These are phyloP conservation scores for Bryoerythrophyllum caledonicum DNA, from an alignment of 225 moss, liverwort and hornwort genomes.

Conservation along the genomic window DNA sequence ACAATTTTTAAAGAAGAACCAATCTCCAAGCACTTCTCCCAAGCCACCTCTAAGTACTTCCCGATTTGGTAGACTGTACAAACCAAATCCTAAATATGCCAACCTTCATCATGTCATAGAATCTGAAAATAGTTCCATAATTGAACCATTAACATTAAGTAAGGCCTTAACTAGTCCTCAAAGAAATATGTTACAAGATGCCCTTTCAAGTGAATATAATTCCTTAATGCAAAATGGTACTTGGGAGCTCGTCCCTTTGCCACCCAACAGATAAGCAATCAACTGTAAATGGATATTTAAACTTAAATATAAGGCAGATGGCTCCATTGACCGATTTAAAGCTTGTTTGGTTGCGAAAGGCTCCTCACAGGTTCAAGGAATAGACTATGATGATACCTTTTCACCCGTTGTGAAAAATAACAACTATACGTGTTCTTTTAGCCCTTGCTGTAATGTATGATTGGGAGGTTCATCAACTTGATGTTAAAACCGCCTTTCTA, in stretches of 20 bases:
- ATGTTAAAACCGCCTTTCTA: not conserved
- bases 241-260: too few species aligned
- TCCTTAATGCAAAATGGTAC: slow-evolving; percentile 3
- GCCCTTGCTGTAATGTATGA: not conserved
- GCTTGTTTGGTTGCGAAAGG: too few species aligned
- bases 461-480: not conserved
- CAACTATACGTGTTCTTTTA: not conserved
- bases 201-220: not conserved
- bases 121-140: too few species aligned
- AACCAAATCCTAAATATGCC: not conserved
- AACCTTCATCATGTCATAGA: not conserved
- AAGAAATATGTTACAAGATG: not conserved
- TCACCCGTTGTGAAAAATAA: not conserved
- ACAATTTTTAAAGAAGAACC: not conserved
- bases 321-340: too few species aligned
- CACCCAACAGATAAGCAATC: too few species aligned
- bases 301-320: too few species aligned
- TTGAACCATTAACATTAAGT: not conserved
- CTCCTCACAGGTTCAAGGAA: too few species aligned
- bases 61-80: not conserved
- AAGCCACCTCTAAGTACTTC: not conserved
- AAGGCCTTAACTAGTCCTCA: not conserved
- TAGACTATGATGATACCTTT: not conserved
- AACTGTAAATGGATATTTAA: too few species aligned
- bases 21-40: not conserved